Evolutionary conservation across 345 rosid genomes (phyloP).

Genomic region (Noccaea bulbosa): DNA sequence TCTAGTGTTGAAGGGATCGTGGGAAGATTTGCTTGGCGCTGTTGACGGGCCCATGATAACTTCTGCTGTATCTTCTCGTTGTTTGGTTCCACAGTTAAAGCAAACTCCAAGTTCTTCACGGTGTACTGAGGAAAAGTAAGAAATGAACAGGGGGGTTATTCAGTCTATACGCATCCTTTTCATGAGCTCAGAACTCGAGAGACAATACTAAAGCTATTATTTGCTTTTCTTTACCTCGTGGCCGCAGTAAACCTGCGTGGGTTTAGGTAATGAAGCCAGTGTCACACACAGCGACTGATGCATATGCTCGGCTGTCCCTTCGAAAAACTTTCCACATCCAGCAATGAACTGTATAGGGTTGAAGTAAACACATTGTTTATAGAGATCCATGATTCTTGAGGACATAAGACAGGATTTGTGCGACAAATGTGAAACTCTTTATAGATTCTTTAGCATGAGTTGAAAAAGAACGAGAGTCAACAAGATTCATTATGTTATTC

Average conservation of each 20-base stretch:
- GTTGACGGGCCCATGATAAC: conserved; percentile 79
- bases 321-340: conserved; percentile 90
- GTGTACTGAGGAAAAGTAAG: conserved; percentile 66
- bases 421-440: conserved; percentile 9
- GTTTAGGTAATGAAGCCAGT: conserved; percentile 82
- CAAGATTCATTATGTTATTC: not conserved
- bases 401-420: not conserved
- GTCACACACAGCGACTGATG: conserved; percentile 87
- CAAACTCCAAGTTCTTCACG: conserved; percentile 89
- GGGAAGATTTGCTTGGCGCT: conserved; percentile 68
- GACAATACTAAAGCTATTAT: not conserved
- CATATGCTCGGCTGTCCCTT: conserved; percentile 98
- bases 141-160: not conserved
- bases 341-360: conserved; percentile 62
- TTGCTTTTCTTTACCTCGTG: conserved; percentile 71
- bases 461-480: not conserved
- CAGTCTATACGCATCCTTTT: conserved; percentile 42
- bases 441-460: not conserved
- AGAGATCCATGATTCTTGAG: not conserved
- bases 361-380: conserved; percentile 11
- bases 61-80: conserved; percentile 70
- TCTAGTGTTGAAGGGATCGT: conserved; percentile 87
- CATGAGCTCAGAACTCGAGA: conserved; percentile 3
- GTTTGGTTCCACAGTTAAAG: conserved; percentile 72
- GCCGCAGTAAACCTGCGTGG: conserved; percentile 86